These are phyloP conservation scores for Cutaneotrichosporon sp. DNA, from an alignment of 1,284 basidiomycete genomes.

Conservation along the genomic window DNA sequence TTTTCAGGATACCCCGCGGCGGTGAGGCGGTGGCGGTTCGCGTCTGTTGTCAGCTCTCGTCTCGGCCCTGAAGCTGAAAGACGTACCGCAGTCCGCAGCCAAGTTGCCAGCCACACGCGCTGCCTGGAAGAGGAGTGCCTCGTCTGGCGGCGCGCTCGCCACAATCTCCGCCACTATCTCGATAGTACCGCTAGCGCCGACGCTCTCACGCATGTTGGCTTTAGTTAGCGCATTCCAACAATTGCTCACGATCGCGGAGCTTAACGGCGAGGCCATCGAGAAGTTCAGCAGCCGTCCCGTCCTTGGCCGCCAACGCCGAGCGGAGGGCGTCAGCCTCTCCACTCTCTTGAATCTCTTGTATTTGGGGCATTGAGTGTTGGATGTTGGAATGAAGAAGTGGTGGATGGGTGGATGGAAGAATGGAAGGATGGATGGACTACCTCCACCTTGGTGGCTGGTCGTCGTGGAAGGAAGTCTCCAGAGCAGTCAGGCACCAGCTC, in stretches of 20 bases:
- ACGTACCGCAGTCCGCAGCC: slow-evolving; percentile 38
- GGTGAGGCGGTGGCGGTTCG: slow-evolving; percentile 28
- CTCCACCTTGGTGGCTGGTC: not conserved
- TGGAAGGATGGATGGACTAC: not conserved
- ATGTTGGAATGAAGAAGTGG: not conserved
- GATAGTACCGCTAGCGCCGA: not conserved
- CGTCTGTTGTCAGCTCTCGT: slow-evolving; percentile 27
- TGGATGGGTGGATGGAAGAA: not conserved
- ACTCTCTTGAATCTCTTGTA: not conserved
- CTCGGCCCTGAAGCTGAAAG: too few species aligned
- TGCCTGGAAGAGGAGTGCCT: slow-evolving; percentile 27
- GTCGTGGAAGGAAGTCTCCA: not conserved
- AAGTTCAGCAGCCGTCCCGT: not conserved
- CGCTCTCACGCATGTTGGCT: not conserved
- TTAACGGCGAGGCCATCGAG: not conserved
- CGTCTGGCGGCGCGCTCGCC: not conserved
- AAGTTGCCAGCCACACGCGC: slow-evolving; percentile 46
- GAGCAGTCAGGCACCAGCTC: not conserved
- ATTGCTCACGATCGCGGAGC: slow-evolving; percentile 3
- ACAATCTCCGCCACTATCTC: slow-evolving; percentile 6
- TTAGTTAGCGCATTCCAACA: not conserved
- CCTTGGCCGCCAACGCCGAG: not conserved
- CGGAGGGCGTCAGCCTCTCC: not conserved
- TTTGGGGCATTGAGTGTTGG: not conserved
- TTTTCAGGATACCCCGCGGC: slow-evolving; percentile 23